phyloP scores from a whole-genome alignment of 495 filamentous ascomycete genomes.

The Aspergillus nanangensis region DNA sequence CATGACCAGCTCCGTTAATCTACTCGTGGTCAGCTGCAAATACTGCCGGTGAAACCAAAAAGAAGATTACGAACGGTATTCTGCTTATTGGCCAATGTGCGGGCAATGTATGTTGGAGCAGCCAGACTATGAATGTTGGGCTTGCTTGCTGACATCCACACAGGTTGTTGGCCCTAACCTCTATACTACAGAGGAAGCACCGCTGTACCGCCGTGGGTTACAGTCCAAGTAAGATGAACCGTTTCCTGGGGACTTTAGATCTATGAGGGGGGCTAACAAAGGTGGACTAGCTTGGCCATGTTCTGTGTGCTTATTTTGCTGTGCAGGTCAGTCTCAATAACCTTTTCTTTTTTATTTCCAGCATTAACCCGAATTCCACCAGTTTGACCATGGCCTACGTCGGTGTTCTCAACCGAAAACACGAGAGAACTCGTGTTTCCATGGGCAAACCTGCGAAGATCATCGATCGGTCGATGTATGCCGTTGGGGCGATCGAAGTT shows the following conservation, averaged over 20 bases:
- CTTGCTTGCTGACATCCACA: background rate
- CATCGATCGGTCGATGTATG: constrained; percentile 33
- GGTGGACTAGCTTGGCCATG: constrained; percentile 38
- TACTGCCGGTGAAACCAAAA: constrained; percentile 61
- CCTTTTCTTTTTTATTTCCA: constrained; percentile 1
- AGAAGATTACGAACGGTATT: constrained; percentile 54
- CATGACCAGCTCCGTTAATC: constrained; percentile 48
- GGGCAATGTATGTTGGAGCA: constrained; percentile 44
- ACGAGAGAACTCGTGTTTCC: constrained; percentile 41
- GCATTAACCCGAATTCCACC: no score
- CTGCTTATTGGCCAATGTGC: constrained; percentile 54
- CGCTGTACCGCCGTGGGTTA: constrained; percentile 50
- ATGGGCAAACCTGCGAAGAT: constrained; percentile 47
- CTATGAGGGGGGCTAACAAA: background rate
- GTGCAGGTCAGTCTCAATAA: constrained; percentile 25
- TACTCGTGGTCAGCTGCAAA: constrained; percentile 61
- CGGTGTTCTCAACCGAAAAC: constrained; percentile 45
- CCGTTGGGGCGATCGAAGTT: constrained; percentile 35
- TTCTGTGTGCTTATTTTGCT: constrained; percentile 51
- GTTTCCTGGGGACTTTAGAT: background rate
- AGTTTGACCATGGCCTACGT: constrained; percentile 43
- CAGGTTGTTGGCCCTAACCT: constrained; percentile 55
- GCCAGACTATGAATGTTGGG: background rate
- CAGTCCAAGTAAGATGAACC: constrained; percentile 38
- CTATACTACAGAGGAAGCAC: constrained; percentile 51